phyloP scores from a whole-genome alignment of 2,329 filamentous ascomycete genomes.

The Aspergillus thermomutatus region DNA sequence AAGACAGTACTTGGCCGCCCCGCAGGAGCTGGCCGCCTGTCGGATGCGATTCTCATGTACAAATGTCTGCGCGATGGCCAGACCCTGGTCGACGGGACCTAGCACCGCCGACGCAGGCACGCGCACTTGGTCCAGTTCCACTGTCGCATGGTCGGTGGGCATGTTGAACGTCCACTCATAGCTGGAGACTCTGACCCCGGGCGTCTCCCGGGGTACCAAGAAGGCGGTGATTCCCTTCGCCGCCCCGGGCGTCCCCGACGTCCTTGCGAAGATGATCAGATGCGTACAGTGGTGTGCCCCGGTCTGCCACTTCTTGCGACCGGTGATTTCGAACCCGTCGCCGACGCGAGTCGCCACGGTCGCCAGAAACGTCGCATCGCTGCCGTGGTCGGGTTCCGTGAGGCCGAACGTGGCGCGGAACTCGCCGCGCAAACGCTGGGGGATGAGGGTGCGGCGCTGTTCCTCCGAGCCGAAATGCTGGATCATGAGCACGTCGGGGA shows the following conservation, averaged over 20 bases:
- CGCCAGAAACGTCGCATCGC: slow-evolving; percentile 61
- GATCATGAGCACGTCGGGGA: slow-evolving; percentile 61
- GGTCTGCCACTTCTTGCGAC: slow-evolving; percentile 64
- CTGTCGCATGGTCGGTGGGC: slow-evolving; percentile 63
- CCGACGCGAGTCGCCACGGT: slow-evolving; percentile 49
- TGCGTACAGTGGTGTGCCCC: slow-evolving; percentile 61
- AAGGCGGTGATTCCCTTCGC: slow-evolving; percentile 60
- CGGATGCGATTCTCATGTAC: slow-evolving; percentile 64
- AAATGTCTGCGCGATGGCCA: slow-evolving; percentile 62
- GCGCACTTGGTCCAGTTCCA: slow-evolving; percentile 56
- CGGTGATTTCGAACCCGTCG: slow-evolving; percentile 49
- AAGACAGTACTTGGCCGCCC: slow-evolving; percentile 57
- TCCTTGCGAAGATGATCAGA: slow-evolving; percentile 60
- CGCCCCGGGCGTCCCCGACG: slow-evolving; percentile 51
- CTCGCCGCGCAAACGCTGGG: slow-evolving; percentile 50
- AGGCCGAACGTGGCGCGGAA: slow-evolving; percentile 60
- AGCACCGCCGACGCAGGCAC: slow-evolving; percentile 54
- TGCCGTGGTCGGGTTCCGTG: slow-evolving; percentile 61
- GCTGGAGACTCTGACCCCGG: slow-evolving; percentile 53
- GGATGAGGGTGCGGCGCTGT: slow-evolving; percentile 55
- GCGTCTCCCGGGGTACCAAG: slow-evolving; percentile 52
- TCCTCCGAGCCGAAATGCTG: slow-evolving; percentile 56
- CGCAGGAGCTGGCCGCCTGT: slow-evolving; percentile 54
- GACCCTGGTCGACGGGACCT: slow-evolving; percentile 51
- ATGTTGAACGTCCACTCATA: slow-evolving; percentile 67